A percentile compares a stretch with the other conserved stretches of the same genome.
These are phyloP conservation scores for Penicillium silybi DNA, from an alignment of 495 filamentous ascomycete genomes.

Conservation along the genomic window DNA sequence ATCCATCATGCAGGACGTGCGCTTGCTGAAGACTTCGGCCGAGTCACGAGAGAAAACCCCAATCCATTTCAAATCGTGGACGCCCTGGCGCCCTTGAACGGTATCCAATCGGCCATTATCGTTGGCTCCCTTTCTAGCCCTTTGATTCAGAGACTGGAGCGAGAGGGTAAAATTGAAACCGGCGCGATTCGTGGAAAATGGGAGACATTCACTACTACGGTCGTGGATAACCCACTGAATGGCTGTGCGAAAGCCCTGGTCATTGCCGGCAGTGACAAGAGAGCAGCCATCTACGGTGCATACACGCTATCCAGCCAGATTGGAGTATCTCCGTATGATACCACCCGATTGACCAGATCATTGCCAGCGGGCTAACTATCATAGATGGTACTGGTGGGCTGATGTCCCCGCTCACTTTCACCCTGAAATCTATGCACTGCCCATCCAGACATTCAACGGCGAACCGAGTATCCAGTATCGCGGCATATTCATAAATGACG, in stretches of 20 bases:
- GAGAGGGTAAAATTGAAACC: slow-evolving; percentile 52
- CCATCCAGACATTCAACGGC: slow-evolving; percentile 51
- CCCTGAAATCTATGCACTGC: slow-evolving; percentile 52
- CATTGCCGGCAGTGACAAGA: slow-evolving; percentile 63
- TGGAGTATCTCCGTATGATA: slow-evolving; percentile 58
- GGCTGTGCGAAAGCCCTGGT: slow-evolving; percentile 59
- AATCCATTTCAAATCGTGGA: slow-evolving; percentile 36
- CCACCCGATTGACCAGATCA: too few relatives aligned
- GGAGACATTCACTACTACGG: slow-evolving; percentile 62
- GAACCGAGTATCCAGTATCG: slow-evolving; percentile 69
- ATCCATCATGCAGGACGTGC: slow-evolving; percentile 64
- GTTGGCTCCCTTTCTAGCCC: slow-evolving; percentile 62
- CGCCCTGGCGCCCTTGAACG: background rate
- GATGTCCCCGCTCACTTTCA: slow-evolving; percentile 57
- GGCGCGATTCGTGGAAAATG: slow-evolving; percentile 56
- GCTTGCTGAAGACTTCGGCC: slow-evolving; percentile 66
- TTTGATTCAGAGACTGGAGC: slow-evolving; percentile 54
- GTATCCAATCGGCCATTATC: slow-evolving; percentile 52
- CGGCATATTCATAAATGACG: slow-evolving; percentile 77
- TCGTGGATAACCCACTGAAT: slow-evolving; percentile 56
- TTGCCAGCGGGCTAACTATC: background rate
- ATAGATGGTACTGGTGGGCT: slow-evolving; percentile 67
- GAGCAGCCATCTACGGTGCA: slow-evolving; percentile 68
- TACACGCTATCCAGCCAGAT: slow-evolving; percentile 75
- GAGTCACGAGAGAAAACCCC: slow-evolving; percentile 56